Evolutionary conservation across 495 filamentous ascomycete genomes (phyloP).

Genomic region (Aspergillus sparsus): DNA sequence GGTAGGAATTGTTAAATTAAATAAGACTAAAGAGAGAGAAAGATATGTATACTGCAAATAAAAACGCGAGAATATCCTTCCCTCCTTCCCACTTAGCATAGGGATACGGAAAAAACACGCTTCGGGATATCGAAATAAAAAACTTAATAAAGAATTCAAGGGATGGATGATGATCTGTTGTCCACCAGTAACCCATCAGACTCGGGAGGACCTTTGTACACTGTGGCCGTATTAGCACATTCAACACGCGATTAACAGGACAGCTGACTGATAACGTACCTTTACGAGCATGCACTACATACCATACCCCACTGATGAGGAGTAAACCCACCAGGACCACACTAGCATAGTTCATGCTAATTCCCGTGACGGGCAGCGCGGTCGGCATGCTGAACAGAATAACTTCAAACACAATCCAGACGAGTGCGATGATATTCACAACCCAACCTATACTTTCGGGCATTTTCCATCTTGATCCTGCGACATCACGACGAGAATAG

Average conservation of each 20-base stretch:
- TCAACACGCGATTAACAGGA: too few species aligned
- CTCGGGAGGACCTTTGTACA: background rate
- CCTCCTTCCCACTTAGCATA: too few species aligned
- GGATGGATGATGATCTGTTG: too few species aligned
- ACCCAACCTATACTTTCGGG: conserved; percentile 56
- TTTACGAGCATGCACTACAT: conserved; percentile 46
- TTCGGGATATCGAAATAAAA: too few species aligned
- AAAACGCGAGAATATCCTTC: too few species aligned
- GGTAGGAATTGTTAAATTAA: too few species aligned
- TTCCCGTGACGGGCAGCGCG: conserved; percentile 45
- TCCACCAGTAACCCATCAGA: background rate
- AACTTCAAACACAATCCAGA: conserved; percentile 62
- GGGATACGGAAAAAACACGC: too few species aligned
- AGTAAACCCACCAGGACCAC: conserved; percentile 61
- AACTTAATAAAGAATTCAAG: too few species aligned
- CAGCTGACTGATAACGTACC: conserved; percentile 24
- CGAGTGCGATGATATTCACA: conserved; percentile 56
- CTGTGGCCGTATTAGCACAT: background rate
- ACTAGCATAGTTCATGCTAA: conserved; percentile 61
- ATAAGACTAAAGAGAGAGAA: too few species aligned
- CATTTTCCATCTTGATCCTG: conserved; percentile 55
- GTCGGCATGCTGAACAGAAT: conserved; percentile 59
- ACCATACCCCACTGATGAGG: conserved; percentile 46
- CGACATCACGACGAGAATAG: conserved; percentile 51
- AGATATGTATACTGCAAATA: too few species aligned